Evolutionary conservation across 2,329 filamentous ascomycete genomes (phyloP).

Genomic region (Cladophialophora bantiana): DNA sequence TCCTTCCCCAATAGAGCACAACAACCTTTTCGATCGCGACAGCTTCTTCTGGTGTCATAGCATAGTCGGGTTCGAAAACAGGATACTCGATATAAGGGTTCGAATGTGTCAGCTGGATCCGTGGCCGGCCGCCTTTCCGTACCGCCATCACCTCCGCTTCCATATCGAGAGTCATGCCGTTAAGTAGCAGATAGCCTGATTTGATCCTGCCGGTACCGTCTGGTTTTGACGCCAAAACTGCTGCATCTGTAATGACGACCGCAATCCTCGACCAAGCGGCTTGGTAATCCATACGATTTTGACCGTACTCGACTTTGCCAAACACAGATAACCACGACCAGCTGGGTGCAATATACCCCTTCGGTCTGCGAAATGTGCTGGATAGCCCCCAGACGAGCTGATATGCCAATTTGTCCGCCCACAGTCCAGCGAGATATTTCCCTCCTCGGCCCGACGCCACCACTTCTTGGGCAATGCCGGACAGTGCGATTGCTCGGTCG

Average conservation of each 20-base stretch:
- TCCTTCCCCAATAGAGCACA: conserved; percentile 9
- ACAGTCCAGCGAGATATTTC: conserved; percentile 15
- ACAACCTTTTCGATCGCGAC: conserved; percentile 5
- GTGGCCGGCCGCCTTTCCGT: not conserved
- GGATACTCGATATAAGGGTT: not conserved
- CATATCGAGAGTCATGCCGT: conserved; percentile 9
- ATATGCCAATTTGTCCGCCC: conserved; percentile 7
- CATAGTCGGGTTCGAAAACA: conserved; percentile 1
- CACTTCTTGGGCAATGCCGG: conserved; percentile 8
- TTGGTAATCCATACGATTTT: conserved; percentile 8
- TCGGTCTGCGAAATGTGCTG: conserved; percentile 5
- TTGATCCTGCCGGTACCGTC: conserved; percentile 10
- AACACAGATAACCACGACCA: conserved; percentile 14
- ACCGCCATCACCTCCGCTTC: not conserved
- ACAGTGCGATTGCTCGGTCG: conserved; percentile 13
- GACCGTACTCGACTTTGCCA: conserved; percentile 6
- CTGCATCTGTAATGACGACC: conserved; percentile 2
- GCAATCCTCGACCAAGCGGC: conserved; percentile 3
- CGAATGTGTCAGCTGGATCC: conserved; percentile 1
- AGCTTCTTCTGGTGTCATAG: not conserved
- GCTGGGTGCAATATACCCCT: conserved; percentile 12
- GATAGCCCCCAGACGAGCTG: conserved; percentile 3
- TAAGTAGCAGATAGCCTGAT: conserved; percentile 8
- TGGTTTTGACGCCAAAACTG: conserved; percentile 1
- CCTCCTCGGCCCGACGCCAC: conserved; percentile 11